Conservation (phyloP, 2,329 filamentous ascomycete species). For the Venturia effusa region DNA sequence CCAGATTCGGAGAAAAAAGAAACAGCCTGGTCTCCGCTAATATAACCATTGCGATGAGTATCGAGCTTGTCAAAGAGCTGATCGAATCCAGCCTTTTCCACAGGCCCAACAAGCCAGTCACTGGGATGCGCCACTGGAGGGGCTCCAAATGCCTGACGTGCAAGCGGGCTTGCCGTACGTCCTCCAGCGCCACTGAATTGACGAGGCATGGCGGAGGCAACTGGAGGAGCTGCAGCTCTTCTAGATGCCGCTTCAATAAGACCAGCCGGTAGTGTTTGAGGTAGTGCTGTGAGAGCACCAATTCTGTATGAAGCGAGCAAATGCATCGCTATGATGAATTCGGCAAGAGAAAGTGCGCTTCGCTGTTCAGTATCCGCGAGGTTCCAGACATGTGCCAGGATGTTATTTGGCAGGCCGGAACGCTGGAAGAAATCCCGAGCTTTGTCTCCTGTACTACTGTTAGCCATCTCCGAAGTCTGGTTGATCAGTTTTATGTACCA, state of each 20-base stretch:
- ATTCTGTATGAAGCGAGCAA: constrained; percentile 85
- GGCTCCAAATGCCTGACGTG: constrained; percentile 38
- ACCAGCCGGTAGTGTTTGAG: constrained; percentile 68
- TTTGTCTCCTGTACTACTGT: constrained; percentile 50
- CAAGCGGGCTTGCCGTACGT: constrained; percentile 50
- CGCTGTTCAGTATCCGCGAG: constrained; percentile 89
- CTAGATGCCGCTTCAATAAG: constrained; percentile 85
- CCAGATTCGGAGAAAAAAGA: constrained; percentile 88
- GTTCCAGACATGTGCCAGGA: constrained; percentile 91
- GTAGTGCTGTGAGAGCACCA: constrained; percentile 67
- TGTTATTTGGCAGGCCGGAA: constrained; percentile 78
- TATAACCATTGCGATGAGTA: constrained; percentile 66
- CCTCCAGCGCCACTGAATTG: constrained; percentile 63
- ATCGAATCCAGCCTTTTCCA: constrained; percentile 83
- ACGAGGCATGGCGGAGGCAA: constrained; percentile 53
- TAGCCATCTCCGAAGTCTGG: not conserved
- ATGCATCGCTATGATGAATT: constrained; percentile 98
- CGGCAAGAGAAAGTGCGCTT: constrained; percentile 72
- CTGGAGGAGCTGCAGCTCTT: constrained; percentile 31
- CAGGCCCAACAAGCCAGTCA: constrained; percentile 74
- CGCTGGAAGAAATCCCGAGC: constrained; percentile 95
- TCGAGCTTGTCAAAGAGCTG: constrained; percentile 76
- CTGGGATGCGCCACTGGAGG: constrained; percentile 40
- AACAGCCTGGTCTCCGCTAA: constrained; percentile 91
- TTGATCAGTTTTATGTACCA: not conserved